These are phyloP conservation scores for Cyberlindnera amylophila DNA, from an alignment of 805 yeast species.

Conservation along the genomic window DNA sequence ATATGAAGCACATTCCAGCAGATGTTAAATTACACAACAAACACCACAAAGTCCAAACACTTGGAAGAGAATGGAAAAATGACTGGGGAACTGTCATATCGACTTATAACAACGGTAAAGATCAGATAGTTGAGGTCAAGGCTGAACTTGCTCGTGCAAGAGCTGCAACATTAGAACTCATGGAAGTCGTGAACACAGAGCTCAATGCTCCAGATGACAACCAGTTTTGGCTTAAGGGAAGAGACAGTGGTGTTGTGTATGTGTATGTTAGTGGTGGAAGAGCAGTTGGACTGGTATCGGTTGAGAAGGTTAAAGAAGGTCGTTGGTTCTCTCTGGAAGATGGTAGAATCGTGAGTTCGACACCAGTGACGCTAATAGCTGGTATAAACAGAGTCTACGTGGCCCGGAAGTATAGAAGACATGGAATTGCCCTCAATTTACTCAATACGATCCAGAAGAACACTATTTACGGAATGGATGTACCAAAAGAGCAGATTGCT, in stretches of 20 bases:
- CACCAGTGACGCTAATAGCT: constrained; percentile 35
- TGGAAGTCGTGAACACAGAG: constrained; percentile 55
- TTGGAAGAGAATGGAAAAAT: constrained; percentile 48
- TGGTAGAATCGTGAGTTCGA: constrained; percentile 46
- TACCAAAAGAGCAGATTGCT: constrained; percentile 45
- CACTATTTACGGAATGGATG: constrained; percentile 45
- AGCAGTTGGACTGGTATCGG: constrained; percentile 55
- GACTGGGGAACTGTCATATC: constrained; percentile 30
- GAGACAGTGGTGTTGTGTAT: constrained; percentile 42
- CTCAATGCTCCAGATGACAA: constrained; percentile 56
- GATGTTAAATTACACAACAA: constrained; percentile 47
- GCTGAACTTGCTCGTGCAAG: constrained; percentile 31
- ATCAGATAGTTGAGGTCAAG: constrained; percentile 35
- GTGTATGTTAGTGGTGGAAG: constrained; percentile 41
- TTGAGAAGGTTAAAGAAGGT: constrained; percentile 44
- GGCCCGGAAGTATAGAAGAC: constrained; percentile 40
- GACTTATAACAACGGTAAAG: constrained; percentile 13
- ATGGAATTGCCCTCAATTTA: constrained; percentile 46
- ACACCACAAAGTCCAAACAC: constrained; percentile 42
- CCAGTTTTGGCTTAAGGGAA: constrained; percentile 34
- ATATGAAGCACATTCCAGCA: constrained; percentile 34
- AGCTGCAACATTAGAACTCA: constrained; percentile 35
- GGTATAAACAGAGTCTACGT: constrained; percentile 52
- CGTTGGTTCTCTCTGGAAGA: constrained; percentile 59
- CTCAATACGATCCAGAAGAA: constrained; percentile 40